Conservation (phyloP, 2,329 filamentous ascomycete species). For the Alternaria brassicae region DNA sequence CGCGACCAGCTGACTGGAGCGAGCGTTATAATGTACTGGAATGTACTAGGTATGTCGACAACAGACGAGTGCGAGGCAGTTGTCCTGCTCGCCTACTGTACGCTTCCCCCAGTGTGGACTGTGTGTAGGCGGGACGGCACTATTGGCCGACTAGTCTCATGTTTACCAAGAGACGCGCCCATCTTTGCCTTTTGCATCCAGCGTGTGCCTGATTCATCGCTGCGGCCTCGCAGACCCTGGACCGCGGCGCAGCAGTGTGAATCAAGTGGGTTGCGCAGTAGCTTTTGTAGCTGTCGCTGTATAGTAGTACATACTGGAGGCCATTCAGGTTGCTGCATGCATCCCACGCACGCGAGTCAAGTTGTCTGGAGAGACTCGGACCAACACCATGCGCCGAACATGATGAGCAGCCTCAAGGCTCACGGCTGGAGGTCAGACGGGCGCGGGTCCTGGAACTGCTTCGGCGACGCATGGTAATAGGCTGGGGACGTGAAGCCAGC, state of each 20-base stretch:
- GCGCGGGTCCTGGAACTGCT: background rate
- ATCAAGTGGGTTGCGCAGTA: background rate
- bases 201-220: background rate
- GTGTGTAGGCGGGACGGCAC: slow-evolving; percentile 2
- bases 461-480: slow-evolving; percentile 9
- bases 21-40: background rate
- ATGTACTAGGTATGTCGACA: background rate
- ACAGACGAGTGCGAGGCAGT: background rate
- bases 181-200: slow-evolving; percentile 6
- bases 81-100: slow-evolving; percentile 6
- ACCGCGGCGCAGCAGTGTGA: background rate
- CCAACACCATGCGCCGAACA: background rate
- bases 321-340: background rate
- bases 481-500: slow-evolving; percentile 6
- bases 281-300: background rate
- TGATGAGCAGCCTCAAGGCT: background rate
- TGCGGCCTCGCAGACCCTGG: background rate
- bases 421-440: slow-evolving; percentile 8
- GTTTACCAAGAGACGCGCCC: background rate
- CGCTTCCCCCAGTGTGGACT: background rate
- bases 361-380: slow-evolving; percentile 6
- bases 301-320: background rate
- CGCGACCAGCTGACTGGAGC: background rate
- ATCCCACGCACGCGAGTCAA: slow-evolving; percentile 7
- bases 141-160: slow-evolving; percentile 17